phyloP scores from a whole-genome alignment of 1,284 basidiomycete species.

The Dichomitus squalens region DNA sequence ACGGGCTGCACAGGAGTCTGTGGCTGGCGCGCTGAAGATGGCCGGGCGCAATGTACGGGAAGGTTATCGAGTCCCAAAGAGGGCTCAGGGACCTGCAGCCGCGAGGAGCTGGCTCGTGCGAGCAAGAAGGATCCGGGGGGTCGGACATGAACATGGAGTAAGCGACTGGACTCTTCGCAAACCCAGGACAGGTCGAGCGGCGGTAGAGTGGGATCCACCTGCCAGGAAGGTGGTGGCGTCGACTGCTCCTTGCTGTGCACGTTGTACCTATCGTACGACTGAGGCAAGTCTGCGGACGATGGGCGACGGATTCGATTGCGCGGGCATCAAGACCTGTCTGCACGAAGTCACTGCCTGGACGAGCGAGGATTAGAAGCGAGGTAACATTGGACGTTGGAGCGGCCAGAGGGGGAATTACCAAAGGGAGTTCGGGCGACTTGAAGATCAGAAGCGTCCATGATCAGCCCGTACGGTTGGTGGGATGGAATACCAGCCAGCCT shows the following conservation, averaged over 20 bases:
- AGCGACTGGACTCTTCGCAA: conserved; percentile 9
- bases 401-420: conserved; percentile 7
- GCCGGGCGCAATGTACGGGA: conserved; percentile 6
- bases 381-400: not conserved
- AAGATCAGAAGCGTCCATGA: conserved; percentile 13
- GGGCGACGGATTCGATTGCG: not conserved
- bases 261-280: conserved; percentile 8
- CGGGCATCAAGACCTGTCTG: not conserved
- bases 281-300: not conserved
- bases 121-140: conserved; percentile 12
- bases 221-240: not conserved
- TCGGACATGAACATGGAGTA: conserved; percentile 10
- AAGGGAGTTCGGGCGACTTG: conserved; percentile 2
- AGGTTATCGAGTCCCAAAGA: conserved; percentile 15
- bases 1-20: not conserved
- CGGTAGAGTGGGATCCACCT: conserved; percentile 16
- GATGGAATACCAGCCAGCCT: not conserved
- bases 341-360: not conserved
- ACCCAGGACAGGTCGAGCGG: conserved; percentile 9
- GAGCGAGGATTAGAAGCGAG: not conserved
- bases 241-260: conserved; percentile 1
- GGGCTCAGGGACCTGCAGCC: conserved; percentile 5
- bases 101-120: not conserved
- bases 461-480: not conserved
- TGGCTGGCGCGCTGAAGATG: not conserved